A percentile compares a stretch with the other conserved stretches of the same genome.
Conservation (phyloP, 2,329 filamentous ascomycete species). For the Colletotrichum sp. region DNA sequence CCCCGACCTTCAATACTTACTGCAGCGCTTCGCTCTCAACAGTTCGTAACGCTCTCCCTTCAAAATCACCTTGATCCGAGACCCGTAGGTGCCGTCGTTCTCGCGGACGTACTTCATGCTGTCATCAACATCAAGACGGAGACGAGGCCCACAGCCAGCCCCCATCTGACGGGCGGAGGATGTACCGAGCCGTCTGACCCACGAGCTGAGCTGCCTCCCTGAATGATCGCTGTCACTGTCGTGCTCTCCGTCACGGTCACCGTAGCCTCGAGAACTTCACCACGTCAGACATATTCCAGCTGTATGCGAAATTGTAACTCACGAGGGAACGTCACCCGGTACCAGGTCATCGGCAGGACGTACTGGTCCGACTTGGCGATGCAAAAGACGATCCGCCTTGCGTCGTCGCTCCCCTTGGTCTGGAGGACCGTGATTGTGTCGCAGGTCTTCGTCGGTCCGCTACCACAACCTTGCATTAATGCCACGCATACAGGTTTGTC, state of each 20-base stretch:
- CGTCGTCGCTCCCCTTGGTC: background rate
- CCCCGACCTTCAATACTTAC: accelerated
- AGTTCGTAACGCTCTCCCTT: background rate
- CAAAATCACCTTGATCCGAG: background rate
- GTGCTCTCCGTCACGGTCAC: background rate
- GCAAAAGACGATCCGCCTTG: background rate
- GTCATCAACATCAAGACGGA: background rate
- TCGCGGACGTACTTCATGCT: background rate
- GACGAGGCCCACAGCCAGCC: background rate
- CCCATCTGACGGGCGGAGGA: background rate
- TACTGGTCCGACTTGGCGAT: background rate
- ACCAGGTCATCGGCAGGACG: constrained; percentile 6
- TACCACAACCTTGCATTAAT: background rate
- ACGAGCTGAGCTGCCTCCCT: background rate
- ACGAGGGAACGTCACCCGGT: background rate
- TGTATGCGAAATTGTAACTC: background rate
- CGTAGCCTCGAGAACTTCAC: background rate
- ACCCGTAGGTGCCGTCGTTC: background rate
- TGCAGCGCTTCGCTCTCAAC: background rate
- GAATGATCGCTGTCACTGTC: background rate
- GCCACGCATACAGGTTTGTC: background rate
- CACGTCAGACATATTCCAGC: background rate
- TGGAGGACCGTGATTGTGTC: constrained; percentile 1
- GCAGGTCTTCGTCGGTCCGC: background rate
- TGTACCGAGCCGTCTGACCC: background rate